Evolutionary conservation across 2,329 filamentous ascomycete genomes (phyloP), one percentile per base, ranked within the genome.

Genomic region (Xylariales sp.): DNA sequence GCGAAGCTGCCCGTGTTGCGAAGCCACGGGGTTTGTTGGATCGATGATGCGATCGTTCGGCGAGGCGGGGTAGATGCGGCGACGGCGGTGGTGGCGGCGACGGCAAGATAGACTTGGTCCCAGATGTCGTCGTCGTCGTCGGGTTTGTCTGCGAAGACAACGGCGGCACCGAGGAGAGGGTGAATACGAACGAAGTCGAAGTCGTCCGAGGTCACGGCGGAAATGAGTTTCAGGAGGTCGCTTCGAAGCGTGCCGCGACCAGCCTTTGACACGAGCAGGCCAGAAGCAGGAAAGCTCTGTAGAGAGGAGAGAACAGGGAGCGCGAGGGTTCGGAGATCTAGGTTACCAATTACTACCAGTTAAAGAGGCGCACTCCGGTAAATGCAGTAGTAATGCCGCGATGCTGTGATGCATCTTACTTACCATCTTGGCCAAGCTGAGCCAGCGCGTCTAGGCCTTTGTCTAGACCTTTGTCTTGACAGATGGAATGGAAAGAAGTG

Each of bases 1-100:
- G 68, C 74, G 43, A 84, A 79, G 52, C 78, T 75, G 69, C 72
- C 73, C 4, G 77, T 80, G 32, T 77, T 80, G 61, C 65, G 65
- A 10, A 69, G 68, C 69, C 60, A 74, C 48, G 73, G 76, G 12
- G 75, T 79, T 70, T 78, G 75, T 68, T 72, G 70, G 62, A 77
- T 61, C 53, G 67, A 70, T 28, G 68, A 71, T 28, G 73, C 74
- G 39, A 69, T 60, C 34, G 71, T 64, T 64, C 67, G 71, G 55
- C 71, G 75, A 69, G 78, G 76, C 45, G 75, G 78, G n/a, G 78
- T 80, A 28, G 76, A 76, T 75, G 81, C 2, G 34, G 34, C 3
- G 34, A 36, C 9, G 34, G 34, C 34, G 45, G 23, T 23, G 23
- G 23, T 23, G 23, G 2, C 34, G 34, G 34, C 34, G 34, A 36